phyloP scores from a whole-genome alignment of 345 rosid species.

The Gossypium anomalum region DNA sequence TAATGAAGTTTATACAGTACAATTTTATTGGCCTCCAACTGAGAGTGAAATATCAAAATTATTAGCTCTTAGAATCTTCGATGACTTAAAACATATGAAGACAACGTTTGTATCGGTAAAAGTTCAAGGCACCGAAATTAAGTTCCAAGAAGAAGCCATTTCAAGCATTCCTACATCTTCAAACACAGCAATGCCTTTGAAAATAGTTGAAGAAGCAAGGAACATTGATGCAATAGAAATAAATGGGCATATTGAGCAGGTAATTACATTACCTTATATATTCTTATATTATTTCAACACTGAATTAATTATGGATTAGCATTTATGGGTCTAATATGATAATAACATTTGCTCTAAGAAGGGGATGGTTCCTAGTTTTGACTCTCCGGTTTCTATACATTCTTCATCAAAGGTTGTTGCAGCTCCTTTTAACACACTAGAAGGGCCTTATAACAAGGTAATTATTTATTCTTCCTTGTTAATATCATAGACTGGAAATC shows the following conservation, averaged over 20 bases:
- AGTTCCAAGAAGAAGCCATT: not conserved
- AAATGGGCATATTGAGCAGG: not conserved
- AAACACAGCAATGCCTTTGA: too few relatives aligned
- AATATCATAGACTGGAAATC: too few relatives aligned
- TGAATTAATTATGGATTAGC: not conserved
- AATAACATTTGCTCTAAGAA: not conserved
- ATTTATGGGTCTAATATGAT: too few relatives aligned
- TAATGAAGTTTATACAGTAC: not conserved
- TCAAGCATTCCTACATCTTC: too few relatives aligned
- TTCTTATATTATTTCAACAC: not conserved
- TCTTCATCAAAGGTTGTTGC: too few relatives aligned
- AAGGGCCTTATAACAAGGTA: too few relatives aligned
- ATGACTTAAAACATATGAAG: not conserved
- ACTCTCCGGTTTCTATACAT: too few relatives aligned
- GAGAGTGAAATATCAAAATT: too few relatives aligned
- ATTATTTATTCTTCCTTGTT: too few relatives aligned
- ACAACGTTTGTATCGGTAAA: not conserved
- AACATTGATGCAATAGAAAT: not conserved
- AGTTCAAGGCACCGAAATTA: not conserved
- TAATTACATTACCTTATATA: not conserved
- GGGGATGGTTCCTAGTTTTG: not conserved
- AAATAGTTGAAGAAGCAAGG: too few relatives aligned
- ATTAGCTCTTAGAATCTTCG: not conserved
- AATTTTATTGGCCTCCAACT: not conserved
- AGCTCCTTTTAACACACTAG: too few relatives aligned